A percentile compares a stretch with the other conserved stretches of the same genome.
Evolutionary conservation across 176 grass and related monocot genomes (phyloP).

Genomic region (Poa annua): DNA sequence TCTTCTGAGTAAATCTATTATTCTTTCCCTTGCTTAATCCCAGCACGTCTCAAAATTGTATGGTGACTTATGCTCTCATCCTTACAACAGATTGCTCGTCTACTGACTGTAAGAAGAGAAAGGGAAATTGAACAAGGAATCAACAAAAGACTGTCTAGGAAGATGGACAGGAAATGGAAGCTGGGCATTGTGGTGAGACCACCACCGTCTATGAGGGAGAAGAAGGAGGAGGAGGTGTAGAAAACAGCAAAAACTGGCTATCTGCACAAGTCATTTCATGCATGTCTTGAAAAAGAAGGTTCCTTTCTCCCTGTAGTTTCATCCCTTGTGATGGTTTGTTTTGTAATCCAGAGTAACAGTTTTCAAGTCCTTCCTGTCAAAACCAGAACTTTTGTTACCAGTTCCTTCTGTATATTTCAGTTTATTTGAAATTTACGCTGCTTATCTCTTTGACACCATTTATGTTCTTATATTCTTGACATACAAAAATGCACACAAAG

Average conservation of each 20-base stretch:
- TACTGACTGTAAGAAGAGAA: conserved; percentile 96
- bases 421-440: conserved; percentile 23
- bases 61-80: conserved; percentile 23
- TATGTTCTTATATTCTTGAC: conserved; percentile 5
- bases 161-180: conserved; percentile 99
- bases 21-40: conserved; percentile 6
- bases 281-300: conserved; percentile 46
- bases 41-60: conserved; percentile 27
- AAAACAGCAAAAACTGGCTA: conserved; percentile 52
- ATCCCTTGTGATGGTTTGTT: conserved; percentile 42
- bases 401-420: conserved; percentile 41
- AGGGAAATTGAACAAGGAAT: conserved; percentile 92
- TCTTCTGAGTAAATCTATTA: not conserved
- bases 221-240: conserved; percentile 62
- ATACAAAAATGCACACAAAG: conserved; percentile 8
- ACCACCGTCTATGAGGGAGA: conserved; percentile 87
- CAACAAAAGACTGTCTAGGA: conserved; percentile 90
- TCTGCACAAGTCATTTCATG: conserved; percentile 44
- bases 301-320: conserved; percentile 51
- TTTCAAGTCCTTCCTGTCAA: conserved; percentile 39
- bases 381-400: conserved; percentile 37
- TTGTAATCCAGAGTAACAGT: conserved; percentile 39
- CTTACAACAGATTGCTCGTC: conserved; percentile 77
- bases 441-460: not conserved
- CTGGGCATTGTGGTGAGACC: conserved; percentile 81